These are phyloP conservation scores for Paspalum vaginatum DNA, from an alignment of 176 grass and related monocot species.

Conservation along the genomic window DNA sequence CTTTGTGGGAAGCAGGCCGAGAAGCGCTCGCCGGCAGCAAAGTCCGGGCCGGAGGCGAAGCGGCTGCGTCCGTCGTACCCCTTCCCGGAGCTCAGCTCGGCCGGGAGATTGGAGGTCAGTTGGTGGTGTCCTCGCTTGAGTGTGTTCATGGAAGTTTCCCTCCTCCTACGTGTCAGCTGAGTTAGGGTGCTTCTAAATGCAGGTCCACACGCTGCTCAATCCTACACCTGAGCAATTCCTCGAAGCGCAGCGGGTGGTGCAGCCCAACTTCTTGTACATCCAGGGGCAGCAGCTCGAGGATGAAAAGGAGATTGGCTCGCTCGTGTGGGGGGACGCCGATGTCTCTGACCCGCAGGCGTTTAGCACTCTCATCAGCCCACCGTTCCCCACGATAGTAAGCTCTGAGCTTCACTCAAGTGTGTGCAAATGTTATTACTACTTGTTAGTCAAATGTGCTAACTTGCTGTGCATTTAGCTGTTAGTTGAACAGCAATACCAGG, in stretches of 20 bases:
- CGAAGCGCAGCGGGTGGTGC: slow-evolving; percentile 71
- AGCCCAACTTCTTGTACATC: slow-evolving; percentile 90
- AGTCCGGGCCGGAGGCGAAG: slow-evolving; percentile 47
- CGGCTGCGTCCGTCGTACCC: slow-evolving; percentile 56
- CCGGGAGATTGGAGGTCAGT: slow-evolving; percentile 78
- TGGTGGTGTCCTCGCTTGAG: not conserved
- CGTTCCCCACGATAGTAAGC: slow-evolving; percentile 91
- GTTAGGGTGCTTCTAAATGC: slow-evolving; percentile 33
- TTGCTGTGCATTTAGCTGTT: slow-evolving; percentile 28
- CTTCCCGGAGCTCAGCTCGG: slow-evolving; percentile 75
- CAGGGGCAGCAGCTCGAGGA: slow-evolving; percentile 81
- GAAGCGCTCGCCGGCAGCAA: slow-evolving; percentile 17
- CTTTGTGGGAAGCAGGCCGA: slow-evolving; percentile 77
- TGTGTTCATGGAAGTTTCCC: not conserved
- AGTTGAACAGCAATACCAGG: not conserved
- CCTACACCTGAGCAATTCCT: slow-evolving; percentile 85
- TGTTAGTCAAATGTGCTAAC: not conserved
- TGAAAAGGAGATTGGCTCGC: slow-evolving; percentile 80
- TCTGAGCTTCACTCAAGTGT: slow-evolving; percentile 16
- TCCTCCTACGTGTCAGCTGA: not conserved
- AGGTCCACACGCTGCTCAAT: slow-evolving; percentile 85
- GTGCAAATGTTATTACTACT: slow-evolving; percentile 22
- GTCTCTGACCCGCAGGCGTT: slow-evolving; percentile 74
- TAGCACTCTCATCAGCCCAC: slow-evolving; percentile 72
- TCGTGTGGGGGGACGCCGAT: slow-evolving; percentile 71